A percentile compares a stretch with the other conserved stretches of the same genome.
phyloP scores from a whole-genome alignment of 2,329 filamentous ascomycete genomes.

The Rhexocercosporidium sp. region DNA sequence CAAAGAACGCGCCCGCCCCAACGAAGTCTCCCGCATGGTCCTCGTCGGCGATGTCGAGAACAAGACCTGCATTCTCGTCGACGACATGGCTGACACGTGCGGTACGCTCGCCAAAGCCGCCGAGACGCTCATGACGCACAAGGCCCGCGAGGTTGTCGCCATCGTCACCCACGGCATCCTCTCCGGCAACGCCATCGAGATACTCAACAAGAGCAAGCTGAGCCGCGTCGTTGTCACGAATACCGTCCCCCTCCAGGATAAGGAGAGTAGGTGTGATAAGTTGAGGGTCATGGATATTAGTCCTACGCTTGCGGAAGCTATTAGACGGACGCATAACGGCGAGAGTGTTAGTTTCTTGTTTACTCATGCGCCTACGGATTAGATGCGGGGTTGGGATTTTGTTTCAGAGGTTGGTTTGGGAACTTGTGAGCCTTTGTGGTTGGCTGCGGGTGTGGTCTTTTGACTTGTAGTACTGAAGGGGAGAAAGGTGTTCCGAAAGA shows the following conservation, averaged over 20 bases:
- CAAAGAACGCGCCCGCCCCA: slow-evolving; percentile 91
- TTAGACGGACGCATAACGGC: slow-evolving; percentile 71
- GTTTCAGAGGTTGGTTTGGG: neutral
- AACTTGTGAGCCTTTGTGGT: too few species aligned
- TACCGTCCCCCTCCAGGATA: slow-evolving; percentile 81
- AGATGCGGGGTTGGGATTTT: neutral
- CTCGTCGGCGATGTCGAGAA: slow-evolving; percentile 93
- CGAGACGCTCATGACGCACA: slow-evolving; percentile 84
- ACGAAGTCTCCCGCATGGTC: slow-evolving; percentile 91
- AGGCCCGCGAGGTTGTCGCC: slow-evolving; percentile 86
- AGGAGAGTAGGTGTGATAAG: slow-evolving; percentile 77
- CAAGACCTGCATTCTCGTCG: slow-evolving; percentile 93
- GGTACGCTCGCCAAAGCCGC: slow-evolving; percentile 89
- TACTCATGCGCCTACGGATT: slow-evolving; percentile 64
- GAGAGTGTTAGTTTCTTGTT: slow-evolving; percentile 72
- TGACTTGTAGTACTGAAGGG: neutral
- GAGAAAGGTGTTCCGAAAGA: neutral
- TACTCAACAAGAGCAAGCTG: slow-evolving; percentile 72
- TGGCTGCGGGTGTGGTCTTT: neutral
- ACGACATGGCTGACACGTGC: slow-evolving; percentile 93
- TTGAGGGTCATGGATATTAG: slow-evolving; percentile 92
- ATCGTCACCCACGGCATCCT: slow-evolving; percentile 96
- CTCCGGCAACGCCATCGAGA: slow-evolving; percentile 83
- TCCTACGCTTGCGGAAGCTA: slow-evolving; percentile 77
- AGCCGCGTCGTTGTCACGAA: slow-evolving; percentile 88